Base-by-base conservation (phyloP, 495 filamentous ascomycete species). In the Lasiosphaeria hispida region DNA sequence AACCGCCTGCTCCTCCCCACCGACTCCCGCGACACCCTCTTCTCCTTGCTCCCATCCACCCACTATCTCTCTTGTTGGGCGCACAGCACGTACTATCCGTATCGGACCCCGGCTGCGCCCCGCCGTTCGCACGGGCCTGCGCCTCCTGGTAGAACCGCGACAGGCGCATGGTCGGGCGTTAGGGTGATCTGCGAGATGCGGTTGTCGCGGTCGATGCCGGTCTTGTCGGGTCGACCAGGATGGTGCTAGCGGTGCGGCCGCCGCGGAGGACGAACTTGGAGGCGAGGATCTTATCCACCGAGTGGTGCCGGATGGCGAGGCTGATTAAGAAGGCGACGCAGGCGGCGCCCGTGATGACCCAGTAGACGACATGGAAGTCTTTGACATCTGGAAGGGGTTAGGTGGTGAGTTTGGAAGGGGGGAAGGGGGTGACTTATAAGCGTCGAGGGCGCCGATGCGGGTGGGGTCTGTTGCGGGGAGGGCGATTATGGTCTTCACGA, bases 401-500 rank as follows among this genome's bases (percentile, higher is more conserved):
- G 45, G 53, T 10, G 37, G 23, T 30, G 4, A 34, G n/a, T 3
- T 33, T 6, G 18, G 14, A 10, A 38, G 8, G 4, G 0, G 6
- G 13, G 11, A 34, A 2, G 10, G 14, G 13, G 1, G 11, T n/a
- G 7, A 40, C 62, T 63, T 52, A 68, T 62, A 69, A 17, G 62
- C 67, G 23, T 68, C 10, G 9, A 68, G 43, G 5, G 65, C 55
- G 10, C 60, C 62, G 35, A 69, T 40, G 5, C 67, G 65, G 10
- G 53, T 18, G 1, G 65, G 65, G 35, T 69, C 65, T 0, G 35
- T n/a, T 2, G 65, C 60, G 10, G 58, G 52, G 62, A 69, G 65
- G 2, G n/a, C 23, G 10, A 30, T 23, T 64, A 69, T 62, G 7
- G 72, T 63, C 37, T 64, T 49, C 10, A 82, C 78, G n/a, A 80